Percentiles rank a stretch among this genome's conserved stretches.
Evolutionary conservation across 2,329 filamentous ascomycete genomes (phyloP).

Genomic region (Podosphaera xanthii): DNA sequence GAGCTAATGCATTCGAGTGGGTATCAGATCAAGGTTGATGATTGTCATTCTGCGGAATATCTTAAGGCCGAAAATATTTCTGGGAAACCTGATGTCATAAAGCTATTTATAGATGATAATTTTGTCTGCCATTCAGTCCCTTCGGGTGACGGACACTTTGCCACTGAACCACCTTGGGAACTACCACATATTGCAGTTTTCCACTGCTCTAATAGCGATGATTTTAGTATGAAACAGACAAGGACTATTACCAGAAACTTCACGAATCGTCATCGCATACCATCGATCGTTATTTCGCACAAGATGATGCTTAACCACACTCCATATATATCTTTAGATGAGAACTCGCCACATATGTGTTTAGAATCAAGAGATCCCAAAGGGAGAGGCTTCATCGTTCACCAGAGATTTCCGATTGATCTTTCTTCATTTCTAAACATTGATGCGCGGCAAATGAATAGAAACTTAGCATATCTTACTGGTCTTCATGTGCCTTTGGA

Average conservation of each 20-base stretch:
- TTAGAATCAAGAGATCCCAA: constrained; percentile 21
- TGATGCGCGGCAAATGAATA: constrained; percentile 29
- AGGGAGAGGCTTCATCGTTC: constrained; percentile 16
- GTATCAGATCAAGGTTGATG: constrained; percentile 27
- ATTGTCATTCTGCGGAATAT: constrained; percentile 22
- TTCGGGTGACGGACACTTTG: constrained; percentile 15
- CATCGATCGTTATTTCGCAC: constrained; percentile 26
- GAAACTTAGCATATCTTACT: constrained; percentile 27
- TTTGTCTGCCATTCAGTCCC: constrained; percentile 18
- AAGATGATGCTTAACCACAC: constrained; percentile 19
- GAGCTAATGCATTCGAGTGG: constrained; percentile 28
- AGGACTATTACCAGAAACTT: constrained; percentile 23
- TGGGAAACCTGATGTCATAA: constrained; percentile 20
- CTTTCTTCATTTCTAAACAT: constrained; percentile 26
- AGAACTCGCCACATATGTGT: constrained; percentile 24
- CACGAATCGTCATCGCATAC: constrained; percentile 24
- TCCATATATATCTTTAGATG: constrained; percentile 18
- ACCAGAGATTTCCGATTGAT: constrained; percentile 25
- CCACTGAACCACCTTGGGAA: constrained; percentile 22
- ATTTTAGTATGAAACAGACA: constrained; percentile 18
- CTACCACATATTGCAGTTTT: constrained; percentile 27
- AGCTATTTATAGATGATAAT: constrained; percentile 17
- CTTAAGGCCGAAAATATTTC: constrained; percentile 14
- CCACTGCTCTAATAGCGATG: constrained; percentile 24
- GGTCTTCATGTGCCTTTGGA: constrained; percentile 13